Percentiles rank a stretch among this genome's conserved stretches.
phyloP scores from a whole-genome alignment of 495 filamentous ascomycete species.

The Chaetomium cochliodes region DNA sequence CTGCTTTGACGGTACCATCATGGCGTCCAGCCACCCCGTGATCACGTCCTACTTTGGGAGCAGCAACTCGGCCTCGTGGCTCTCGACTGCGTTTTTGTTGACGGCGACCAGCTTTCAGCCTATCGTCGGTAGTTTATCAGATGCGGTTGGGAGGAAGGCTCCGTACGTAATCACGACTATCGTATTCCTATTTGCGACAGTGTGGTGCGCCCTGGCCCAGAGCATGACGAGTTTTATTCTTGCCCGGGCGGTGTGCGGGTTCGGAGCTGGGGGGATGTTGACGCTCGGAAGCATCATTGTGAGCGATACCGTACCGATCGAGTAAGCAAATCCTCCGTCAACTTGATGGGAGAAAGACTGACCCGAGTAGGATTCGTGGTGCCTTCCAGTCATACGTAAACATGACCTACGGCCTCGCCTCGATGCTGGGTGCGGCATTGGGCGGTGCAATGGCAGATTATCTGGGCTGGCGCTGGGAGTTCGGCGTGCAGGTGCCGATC shows the following conservation, averaged over 20 bases:
- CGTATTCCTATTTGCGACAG: conserved; percentile 64
- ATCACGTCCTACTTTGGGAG: conserved; percentile 77
- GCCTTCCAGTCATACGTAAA: conserved; percentile 78
- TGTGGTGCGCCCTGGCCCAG: conserved; percentile 70
- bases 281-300: conserved; percentile 71
- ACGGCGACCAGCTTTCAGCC: conserved; percentile 74
- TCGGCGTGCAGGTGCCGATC: conserved; percentile 63
- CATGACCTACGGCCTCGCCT: conserved; percentile 59
- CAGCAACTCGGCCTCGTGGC: conserved; percentile 75
- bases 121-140: conserved; percentile 68
- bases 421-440: conserved; percentile 66
- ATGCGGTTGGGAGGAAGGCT: conserved; percentile 67
- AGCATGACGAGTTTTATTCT: conserved; percentile 71
- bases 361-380: conserved; percentile 53
- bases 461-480: conserved; percentile 73
- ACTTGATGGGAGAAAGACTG: not conserved
- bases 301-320: conserved; percentile 72
- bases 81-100: conserved; percentile 76
- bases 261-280: conserved; percentile 72
- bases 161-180: conserved; percentile 63
- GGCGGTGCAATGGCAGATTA: conserved; percentile 72
- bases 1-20: conserved; percentile 72
- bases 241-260: conserved; percentile 68
- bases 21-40: conserved; percentile 78
- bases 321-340: conserved; percentile 45